Evolutionary conservation across 2,329 filamentous ascomycete species (phyloP), one percentile per base, ranked within the genome.

Genomic region (Fusarium mundagurra): DNA sequence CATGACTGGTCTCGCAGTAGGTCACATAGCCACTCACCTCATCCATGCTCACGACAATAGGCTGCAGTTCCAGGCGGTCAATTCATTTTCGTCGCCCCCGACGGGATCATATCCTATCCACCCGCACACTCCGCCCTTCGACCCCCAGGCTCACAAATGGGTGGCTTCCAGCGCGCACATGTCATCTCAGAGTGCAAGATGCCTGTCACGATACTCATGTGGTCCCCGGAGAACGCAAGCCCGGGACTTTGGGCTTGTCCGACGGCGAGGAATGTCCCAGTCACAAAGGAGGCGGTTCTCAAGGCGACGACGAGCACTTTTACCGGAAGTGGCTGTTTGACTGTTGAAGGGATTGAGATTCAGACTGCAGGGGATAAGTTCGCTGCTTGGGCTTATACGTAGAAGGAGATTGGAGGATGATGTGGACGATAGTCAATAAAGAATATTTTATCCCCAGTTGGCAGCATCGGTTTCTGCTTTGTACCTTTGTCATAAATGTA

Each of bases 41-140:
- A 17, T 3, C 18, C 6, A 12, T 34, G 9, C 45, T 36, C 1
- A 36, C 47, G 36, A 20, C 6, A n/a, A 8, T 12, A 84, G 82
- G 86, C 89, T 38, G 78, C 85, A 36, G 91, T 92, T 9, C 90
- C 91, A 10, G 91, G 91, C 34, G 91, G 91, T 33, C 91, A 93
- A 76, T 81, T 85, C 65, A 85, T 92, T 75, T 93, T 89, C 80
- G 84, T 92, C 64, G 83, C 82, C 7, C 83, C 86, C 8, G 80
- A 84, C 33, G 91, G 91, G 11, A 82, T 85, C 16, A 80, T 93
- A 64, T 83, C 84, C 62, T 92, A 88, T 82, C 89, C 89, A 1
- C 71, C 77, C 27, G 85, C 90, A 0, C 89, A 92, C 82, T 90
- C 88, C 0, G 81, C 80, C 6, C 82, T 77, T 64, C 86, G 87